Evolutionary conservation across 768 basidiomycete species (phyloP), one percentile per base, ranked within the genome.

Genomic region (Cystobasidium onofrii): DNA sequence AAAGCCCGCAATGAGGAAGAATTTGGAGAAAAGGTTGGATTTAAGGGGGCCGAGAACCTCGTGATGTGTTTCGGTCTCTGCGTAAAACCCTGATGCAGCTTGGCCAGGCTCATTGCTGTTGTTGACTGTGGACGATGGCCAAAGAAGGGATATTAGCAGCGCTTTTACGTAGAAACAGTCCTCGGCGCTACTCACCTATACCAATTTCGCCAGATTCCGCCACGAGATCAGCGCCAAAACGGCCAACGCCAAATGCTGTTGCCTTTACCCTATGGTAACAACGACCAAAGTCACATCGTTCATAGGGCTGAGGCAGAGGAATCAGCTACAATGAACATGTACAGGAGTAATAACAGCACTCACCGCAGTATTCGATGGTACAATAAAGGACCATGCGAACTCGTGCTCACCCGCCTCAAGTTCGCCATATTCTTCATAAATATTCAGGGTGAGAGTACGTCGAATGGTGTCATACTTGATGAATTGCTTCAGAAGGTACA

Each of bases 351-450:
- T 1, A 41, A 36, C 23, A 67, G 27, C 41, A 67, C 39, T 7
- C 54, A 67, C 65, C 43, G 69, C 69, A n/a, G 69, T 71, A 60
- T 60, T 71, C 25, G 69, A 46, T 27, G 69, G 69, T 7, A 71
- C 54, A 36, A 71, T 60, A 44, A 71, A 71, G 18, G 54, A 57
- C 69, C 69, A 71, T 7, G 54, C 55, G 54, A 71, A 71, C 39
- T 71, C 69, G 27, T 71, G 69, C 55, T 57, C 54, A 3, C 69
- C 69, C 20, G 54, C 55, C n/a, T 55, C 6, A 27, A 71, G 69
- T 52, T 71, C 69, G 33, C 55, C 54, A 36, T 64, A 64, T 64
- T 64, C 33, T 27, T 64, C 63, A 23, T 23, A 57, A 17, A 71
- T 31, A 33, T 71, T 46, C 13, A 71, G 55, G 1, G 69, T 71